Conservation (phyloP, 257 asterid species). For the Cynanchum wilfordii region DNA sequence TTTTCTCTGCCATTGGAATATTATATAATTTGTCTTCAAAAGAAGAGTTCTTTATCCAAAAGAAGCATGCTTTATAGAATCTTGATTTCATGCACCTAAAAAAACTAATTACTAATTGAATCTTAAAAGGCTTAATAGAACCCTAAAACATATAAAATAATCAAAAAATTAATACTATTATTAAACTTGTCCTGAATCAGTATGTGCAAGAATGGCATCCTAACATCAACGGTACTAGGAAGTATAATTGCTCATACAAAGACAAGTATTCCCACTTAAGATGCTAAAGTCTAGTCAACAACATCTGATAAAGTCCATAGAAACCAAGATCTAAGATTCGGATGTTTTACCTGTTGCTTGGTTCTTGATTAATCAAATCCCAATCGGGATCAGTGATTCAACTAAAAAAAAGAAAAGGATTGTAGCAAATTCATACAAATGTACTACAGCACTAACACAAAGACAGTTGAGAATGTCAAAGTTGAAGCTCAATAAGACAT, state of each 20-base stretch:
- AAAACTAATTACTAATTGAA: too few relatives aligned
- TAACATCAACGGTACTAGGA: background rate
- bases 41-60: too few relatives aligned
- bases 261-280: background rate
- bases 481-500: background rate
- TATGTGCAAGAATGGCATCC: background rate
- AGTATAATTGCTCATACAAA: background rate
- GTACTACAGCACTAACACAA: background rate
- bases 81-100: too few relatives aligned
- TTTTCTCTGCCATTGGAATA: too few relatives aligned
- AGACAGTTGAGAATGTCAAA: background rate
- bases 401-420: background rate
- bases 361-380: background rate
- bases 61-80: too few relatives aligned
- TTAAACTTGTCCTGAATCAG: too few relatives aligned
- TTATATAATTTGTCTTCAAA: too few relatives aligned
- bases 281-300: background rate
- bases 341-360: background rate
- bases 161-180: too few relatives aligned
- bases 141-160: too few relatives aligned
- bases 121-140: too few relatives aligned
- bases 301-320: background rate
- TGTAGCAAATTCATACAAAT: background rate
- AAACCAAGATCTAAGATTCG: background rate
- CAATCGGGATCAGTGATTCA: background rate